Evolutionary conservation across 148 eudicot genomes (phyloP).

Genomic region (Silene conica): DNA sequence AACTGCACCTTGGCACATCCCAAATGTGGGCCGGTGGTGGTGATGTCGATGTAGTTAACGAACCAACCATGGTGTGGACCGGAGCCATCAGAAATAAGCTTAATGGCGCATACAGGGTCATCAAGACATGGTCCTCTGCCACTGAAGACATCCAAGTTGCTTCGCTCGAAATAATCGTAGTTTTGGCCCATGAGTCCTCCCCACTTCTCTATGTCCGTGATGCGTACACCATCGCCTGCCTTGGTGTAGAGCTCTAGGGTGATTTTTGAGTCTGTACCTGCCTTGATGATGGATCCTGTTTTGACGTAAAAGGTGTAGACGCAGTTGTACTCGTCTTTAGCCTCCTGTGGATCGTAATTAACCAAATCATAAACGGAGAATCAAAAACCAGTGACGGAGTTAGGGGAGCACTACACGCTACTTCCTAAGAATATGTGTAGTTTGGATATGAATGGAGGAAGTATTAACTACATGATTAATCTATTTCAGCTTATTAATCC

Average conservation of each 20-base stretch:
- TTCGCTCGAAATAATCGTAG: constrained; percentile 81
- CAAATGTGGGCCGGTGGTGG: constrained; percentile 51
- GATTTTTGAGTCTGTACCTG: constrained; percentile 76
- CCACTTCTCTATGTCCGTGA: constrained; percentile 58
- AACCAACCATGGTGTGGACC: constrained; percentile 69
- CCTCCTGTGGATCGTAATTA: background rate
- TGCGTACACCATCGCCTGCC: constrained; percentile 40
- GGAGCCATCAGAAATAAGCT: constrained; percentile 65
- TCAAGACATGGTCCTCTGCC: constrained; percentile 62
- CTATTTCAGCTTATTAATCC: too few species aligned
- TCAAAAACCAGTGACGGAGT: too few species aligned
- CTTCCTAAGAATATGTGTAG: too few species aligned
- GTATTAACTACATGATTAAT: too few species aligned
- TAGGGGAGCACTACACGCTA: too few species aligned
- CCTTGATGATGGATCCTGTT: constrained; percentile 75
- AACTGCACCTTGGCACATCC: constrained; percentile 42
- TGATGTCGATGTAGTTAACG: constrained; percentile 66
- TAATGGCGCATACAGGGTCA: constrained; percentile 51
- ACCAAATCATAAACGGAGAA: too few species aligned
- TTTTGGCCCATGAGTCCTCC: constrained; percentile 78
- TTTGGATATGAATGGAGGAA: too few species aligned
- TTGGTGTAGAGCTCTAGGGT: constrained; percentile 50
- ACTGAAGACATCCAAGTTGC: constrained; percentile 76
- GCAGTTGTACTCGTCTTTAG: constrained; percentile 36
- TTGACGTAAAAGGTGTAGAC: constrained; percentile 66